Base-by-base conservation (phyloP, 75 land plant genomes). In the Picea sitchensis region DNA sequence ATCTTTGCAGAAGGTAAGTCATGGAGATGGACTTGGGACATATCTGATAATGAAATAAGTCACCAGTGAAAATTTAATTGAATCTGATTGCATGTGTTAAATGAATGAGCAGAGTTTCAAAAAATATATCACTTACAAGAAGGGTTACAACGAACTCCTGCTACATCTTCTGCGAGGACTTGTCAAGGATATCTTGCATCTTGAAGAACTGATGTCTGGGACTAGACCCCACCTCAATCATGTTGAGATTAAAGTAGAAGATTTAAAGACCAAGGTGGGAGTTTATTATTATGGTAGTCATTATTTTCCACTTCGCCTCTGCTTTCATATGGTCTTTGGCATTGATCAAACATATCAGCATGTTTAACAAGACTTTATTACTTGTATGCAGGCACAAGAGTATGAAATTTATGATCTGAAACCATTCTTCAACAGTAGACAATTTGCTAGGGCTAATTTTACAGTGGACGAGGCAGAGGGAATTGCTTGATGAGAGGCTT, bases 51-150 rank as follows among this genome's bases (percentile, higher is more conserved):
- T 41, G 44, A 41, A 41, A 41, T 41, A 41, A 36, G 44, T 41
- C 44, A 41, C 44, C 44, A 4, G 44, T 41, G 7, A 7, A 8
- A 6, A n/a, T 51, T 76, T 38, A 34, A 38, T 56, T 79, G 12
- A 6, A 76, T 20, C 77, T 76, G 31, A 15, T 61, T 20, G 63
- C 5, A 5, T 69, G 73, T 38, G 34, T 32, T 20, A 4, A 4
- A 69, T 69, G 18, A 6, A 5, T 69, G 17, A 18, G 80, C 90
- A 96, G 99, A 92, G 92, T 76, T 96, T 96, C 79, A 91, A 83
- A 85, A 92, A 94, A 78, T 96, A 94, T 80, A 94, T 94, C 89
- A 96, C 92, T 30, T 96, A 90, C 87, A 96, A 94, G 84, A 91
- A 88, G 77, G 99, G 94, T 54, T 94, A 85, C 91, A 96, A 96